phyloP scores from a whole-genome alignment of 2,329 filamentous ascomycete genomes.

The Sporothrix sp. region DNA sequence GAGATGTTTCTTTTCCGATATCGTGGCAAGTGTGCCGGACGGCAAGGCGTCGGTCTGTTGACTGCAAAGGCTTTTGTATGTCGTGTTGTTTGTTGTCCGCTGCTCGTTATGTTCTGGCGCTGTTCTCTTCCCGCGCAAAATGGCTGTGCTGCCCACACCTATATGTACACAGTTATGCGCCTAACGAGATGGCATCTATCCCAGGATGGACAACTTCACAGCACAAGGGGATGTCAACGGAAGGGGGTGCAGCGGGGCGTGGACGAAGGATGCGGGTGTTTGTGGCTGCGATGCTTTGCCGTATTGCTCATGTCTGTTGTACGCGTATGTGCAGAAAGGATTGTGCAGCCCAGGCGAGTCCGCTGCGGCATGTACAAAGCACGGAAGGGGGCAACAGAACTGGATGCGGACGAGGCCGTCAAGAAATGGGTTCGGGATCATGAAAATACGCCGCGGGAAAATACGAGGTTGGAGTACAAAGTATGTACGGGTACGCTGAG shows the following conservation, averaged over 20 bases:
- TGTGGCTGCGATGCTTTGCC: neutral
- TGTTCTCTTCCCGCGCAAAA: neutral
- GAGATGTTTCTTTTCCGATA: neutral
- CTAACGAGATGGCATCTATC: neutral
- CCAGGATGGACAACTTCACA: neutral
- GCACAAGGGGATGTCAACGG: neutral
- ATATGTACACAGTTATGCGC: neutral
- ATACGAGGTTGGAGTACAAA: no score
- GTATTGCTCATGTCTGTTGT: neutral
- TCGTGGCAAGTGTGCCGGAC: neutral
- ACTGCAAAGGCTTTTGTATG: neutral
- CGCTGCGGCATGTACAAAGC: neutral
- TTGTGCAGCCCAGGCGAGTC: neutral
- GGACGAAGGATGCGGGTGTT: neutral
- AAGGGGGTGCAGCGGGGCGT: neutral
- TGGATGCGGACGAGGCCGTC: no score
- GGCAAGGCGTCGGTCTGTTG: neutral
- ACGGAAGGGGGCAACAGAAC: neutral
- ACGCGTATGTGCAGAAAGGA: neutral
- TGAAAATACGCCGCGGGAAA: no score
- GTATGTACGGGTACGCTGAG: no score
- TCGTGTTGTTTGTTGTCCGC: neutral
- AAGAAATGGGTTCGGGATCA: no score
- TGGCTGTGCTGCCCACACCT: neutral
- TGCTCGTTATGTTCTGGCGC: neutral